These are phyloP conservation scores for Vigna reflexopilosa DNA, from an alignment of 306 rosid genomes.

Conservation along the genomic window DNA sequence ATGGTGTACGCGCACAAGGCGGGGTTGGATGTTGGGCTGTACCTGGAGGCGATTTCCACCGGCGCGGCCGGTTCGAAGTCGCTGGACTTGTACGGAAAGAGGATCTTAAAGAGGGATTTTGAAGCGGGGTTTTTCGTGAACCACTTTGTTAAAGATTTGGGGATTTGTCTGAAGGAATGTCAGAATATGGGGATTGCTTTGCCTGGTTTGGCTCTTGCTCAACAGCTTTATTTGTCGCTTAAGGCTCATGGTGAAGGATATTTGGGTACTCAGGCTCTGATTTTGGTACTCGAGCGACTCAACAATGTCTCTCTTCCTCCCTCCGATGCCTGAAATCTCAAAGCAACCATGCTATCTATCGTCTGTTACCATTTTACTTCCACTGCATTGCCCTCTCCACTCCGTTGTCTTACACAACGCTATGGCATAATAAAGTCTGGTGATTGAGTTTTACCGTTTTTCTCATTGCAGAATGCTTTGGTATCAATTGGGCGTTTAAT, in stretches of 20 bases:
- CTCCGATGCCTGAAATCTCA: neutral
- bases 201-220: constrained; percentile 92
- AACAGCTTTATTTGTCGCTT: constrained; percentile 80
- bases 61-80: constrained; percentile 85
- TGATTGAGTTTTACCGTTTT: too few relatives aligned
- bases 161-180: constrained; percentile 90
- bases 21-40: constrained; percentile 72
- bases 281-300: constrained; percentile 80
- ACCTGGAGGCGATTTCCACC: constrained; percentile 67
- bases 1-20: constrained; percentile 86
- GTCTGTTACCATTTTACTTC: too few relatives aligned
- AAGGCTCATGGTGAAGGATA: constrained; percentile 85
- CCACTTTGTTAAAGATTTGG: constrained; percentile 86
- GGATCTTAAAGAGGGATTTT: constrained; percentile 79
- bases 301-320: constrained; percentile 69
- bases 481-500: too few relatives aligned
- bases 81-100: constrained; percentile 65
- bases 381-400: neutral
- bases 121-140: constrained; percentile 82
- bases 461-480: too few relatives aligned
- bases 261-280: constrained; percentile 79
- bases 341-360: neutral
- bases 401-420: too few relatives aligned
- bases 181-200: constrained; percentile 79
- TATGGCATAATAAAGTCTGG: too few relatives aligned